Base-by-base conservation (phyloP, 768 basidiomycete genomes). In the Naganishia friedmannii region DNA sequence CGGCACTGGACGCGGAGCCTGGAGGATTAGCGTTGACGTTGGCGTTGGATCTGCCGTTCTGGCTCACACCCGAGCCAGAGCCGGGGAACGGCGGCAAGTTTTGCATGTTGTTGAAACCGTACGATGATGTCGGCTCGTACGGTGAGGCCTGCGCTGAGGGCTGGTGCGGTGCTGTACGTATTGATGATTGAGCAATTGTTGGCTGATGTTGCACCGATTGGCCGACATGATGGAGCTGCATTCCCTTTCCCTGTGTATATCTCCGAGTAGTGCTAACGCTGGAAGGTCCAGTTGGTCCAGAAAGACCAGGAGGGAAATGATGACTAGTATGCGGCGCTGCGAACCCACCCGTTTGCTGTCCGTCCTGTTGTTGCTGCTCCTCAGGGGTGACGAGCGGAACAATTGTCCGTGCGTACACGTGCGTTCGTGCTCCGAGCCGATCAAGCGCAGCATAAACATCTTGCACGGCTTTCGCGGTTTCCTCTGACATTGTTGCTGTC, bases 331-430 rank as follows among this genome's bases (percentile, higher is more conserved):
- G 42, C 42, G 42, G 7, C 7, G 9, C 42, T 42, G 9, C 15
- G 15, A 10, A 42, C 42, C 42, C 42, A 15, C 9, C 42, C 15
- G 42, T 13, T 13, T 51, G n/a, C 48, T 51, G 48, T 13, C 48
- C 48, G 4, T 51, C n/a, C n/a, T 26, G n/a, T 15, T 58, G 57
- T 21, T 32, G 57, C 15, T 34, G 32, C 29, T 55, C 54, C 6
- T 28, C 26, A 3, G 54, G 8, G 13, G 60, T 28, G 23, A 51
- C 48, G 12, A 63, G 42, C 23, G 60, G 60, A 3, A 63, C 60
- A 23, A 63, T 63, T 23, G 60, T 63, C 12, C 60, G 37, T 19
- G 60, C 60, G 60, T 63, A 63, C n/a, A 63, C 60, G 39, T 63
- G 60, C 23, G 60, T 63, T 15, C 60, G 39, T 13, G 60, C 60